phyloP scores from a whole-genome alignment of 345 rosid genomes.

The Trapa bicornis region DNA sequence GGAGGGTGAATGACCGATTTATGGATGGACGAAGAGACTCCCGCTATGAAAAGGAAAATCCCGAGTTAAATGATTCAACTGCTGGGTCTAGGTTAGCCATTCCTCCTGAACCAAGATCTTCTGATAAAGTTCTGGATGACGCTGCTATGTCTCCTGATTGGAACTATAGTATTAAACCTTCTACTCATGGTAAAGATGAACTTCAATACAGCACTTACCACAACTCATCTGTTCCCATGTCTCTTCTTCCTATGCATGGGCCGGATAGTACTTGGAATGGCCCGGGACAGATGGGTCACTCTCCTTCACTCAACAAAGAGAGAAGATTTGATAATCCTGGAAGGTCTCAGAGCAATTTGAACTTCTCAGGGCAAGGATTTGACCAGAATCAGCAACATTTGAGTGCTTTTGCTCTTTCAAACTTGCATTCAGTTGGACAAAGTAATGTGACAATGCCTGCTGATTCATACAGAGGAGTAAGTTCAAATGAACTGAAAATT shows the following conservation, averaged over 20 bases:
- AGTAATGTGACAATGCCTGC: conserved; percentile 23
- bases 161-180: conserved; percentile 37
- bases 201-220: conserved; percentile 17
- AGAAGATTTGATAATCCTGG: conserved; percentile 6
- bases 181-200: conserved; percentile 30
- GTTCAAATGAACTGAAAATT: conserved; percentile 18
- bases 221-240: conserved; percentile 17
- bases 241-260: neutral
- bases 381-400: conserved; percentile 16
- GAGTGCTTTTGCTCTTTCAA: conserved; percentile 15
- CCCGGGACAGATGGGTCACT: neutral
- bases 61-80: conserved; percentile 13
- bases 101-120: conserved; percentile 27
- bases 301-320: conserved; percentile 7
- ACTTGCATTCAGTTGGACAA: conserved; percentile 29
- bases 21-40: conserved; percentile 25
- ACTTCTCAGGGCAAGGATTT: conserved; percentile 14
- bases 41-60: conserved; percentile 15
- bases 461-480: conserved; percentile 24
- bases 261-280: conserved; percentile 6
- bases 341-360: conserved; percentile 5
- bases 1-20: conserved; percentile 22
- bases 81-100: conserved; percentile 8
- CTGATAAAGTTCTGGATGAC: conserved; percentile 43
- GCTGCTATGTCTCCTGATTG: conserved; percentile 89